These are phyloP conservation scores for Basidiobolus heterosporus DNA, from an alignment of 371 early-diverging fungal genomes.

Conservation along the genomic window DNA sequence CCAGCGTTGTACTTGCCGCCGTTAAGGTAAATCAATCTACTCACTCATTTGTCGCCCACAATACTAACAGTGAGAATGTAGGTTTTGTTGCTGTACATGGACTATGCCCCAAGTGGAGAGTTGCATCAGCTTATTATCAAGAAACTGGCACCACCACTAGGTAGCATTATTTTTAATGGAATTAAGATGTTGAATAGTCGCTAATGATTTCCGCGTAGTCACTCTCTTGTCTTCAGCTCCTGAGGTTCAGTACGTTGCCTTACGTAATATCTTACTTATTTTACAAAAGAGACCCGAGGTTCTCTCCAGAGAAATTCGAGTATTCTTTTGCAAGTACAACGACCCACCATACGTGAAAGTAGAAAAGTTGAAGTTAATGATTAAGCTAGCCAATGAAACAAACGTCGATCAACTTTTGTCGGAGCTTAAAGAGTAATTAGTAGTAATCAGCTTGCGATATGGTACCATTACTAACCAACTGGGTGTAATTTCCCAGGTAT, in stretches of 20 bases:
- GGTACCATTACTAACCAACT: neutral
- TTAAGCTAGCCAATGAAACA: constrained; percentile 55
- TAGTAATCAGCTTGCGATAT: neutral
- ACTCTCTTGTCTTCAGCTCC: constrained; percentile 74
- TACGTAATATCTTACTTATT: constrained; percentile 78
- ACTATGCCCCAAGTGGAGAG: constrained; percentile 42
- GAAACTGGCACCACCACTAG: constrained; percentile 82
- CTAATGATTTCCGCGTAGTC: constrained; percentile 21
- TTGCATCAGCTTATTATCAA: constrained; percentile 41
- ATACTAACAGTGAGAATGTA: constrained; percentile 1
- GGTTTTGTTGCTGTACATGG: constrained; percentile 48
- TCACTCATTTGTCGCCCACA: neutral
- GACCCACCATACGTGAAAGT: constrained; percentile 92
- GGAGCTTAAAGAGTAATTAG: constrained; percentile 76
- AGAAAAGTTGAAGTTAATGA: constrained; percentile 81
- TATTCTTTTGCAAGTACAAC: constrained; percentile 92
- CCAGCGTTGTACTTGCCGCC: constrained; percentile 77
- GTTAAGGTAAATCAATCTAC: constrained; percentile 37
- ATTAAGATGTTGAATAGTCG: neutral
- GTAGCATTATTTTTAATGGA: constrained; percentile 15
- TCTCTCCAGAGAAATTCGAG: constrained; percentile 67
- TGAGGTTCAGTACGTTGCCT: constrained; percentile 86
- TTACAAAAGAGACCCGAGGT: constrained; percentile 68
- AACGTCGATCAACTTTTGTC: constrained; percentile 70
- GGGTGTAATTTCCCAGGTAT: constrained; percentile 30